phyloP scores from a whole-genome alignment of 2,329 filamentous ascomycete species.

The Aureobasidium sp. region DNA sequence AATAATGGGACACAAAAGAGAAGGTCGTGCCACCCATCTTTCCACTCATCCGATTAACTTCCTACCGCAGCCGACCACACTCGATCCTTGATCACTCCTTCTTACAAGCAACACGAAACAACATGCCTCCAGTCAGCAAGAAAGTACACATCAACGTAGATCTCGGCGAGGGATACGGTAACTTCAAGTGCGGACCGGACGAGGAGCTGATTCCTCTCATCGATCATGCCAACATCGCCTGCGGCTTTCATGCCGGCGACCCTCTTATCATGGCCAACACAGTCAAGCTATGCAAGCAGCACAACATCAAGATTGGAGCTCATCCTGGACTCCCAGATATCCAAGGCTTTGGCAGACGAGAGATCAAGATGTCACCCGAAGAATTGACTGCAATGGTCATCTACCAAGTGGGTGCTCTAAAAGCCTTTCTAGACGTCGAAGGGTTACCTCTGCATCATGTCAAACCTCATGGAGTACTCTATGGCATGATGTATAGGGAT shows the following conservation, averaged over 20 bases:
- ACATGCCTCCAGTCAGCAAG: slow-evolving; percentile 42
- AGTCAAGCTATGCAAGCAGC: slow-evolving; percentile 36
- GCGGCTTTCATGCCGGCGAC: slow-evolving; percentile 41
- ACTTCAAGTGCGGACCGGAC: slow-evolving; percentile 47
- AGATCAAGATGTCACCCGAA: slow-evolving; percentile 50
- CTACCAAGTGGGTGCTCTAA: slow-evolving; percentile 57
- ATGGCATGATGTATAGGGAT: slow-evolving; percentile 46
- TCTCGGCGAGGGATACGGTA: slow-evolving; percentile 46
- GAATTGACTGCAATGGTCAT: slow-evolving; percentile 50
- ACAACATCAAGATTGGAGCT: slow-evolving; percentile 50
- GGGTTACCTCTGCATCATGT: slow-evolving; percentile 50
- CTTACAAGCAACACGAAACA: neutral
- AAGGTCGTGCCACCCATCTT: neutral
- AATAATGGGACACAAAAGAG: neutral
- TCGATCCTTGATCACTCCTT: neutral
- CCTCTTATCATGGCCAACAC: slow-evolving; percentile 48
- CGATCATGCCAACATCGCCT: slow-evolving; percentile 55
- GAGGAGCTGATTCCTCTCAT: slow-evolving; percentile 53
- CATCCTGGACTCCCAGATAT: slow-evolving; percentile 59
- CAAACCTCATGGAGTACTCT: slow-evolving; percentile 54
- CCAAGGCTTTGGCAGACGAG: slow-evolving; percentile 55
- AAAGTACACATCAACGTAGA: slow-evolving; percentile 48
- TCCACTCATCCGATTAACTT: neutral
- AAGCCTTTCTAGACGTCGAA: slow-evolving; percentile 51
- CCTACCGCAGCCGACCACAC: neutral